Conservation (phyloP, 148 eudicot species). For the Linanthus parryae region DNA sequence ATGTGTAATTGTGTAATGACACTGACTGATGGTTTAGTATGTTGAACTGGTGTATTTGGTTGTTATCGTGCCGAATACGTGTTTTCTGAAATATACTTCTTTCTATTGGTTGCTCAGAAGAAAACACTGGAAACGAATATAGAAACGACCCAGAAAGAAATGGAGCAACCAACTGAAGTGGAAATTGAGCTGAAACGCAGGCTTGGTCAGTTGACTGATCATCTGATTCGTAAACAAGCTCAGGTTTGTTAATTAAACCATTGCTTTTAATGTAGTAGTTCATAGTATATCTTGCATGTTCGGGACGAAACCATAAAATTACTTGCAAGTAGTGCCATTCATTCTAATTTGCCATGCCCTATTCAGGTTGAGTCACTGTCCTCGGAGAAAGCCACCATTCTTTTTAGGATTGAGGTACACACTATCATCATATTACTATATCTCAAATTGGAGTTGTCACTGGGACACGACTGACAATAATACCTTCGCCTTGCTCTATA, state of each 20-base stretch:
- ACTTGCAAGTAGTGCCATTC: too few relatives aligned
- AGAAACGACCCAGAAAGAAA: conserved; percentile 51
- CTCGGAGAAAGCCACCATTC: conserved; percentile 82
- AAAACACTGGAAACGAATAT: conserved; percentile 57
- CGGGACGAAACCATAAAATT: neutral
- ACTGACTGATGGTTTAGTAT: too few relatives aligned
- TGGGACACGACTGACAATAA: too few relatives aligned
- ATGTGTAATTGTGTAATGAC: too few relatives aligned
- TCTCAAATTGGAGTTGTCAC: too few relatives aligned
- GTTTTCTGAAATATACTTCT: too few relatives aligned
- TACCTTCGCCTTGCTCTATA: neutral
- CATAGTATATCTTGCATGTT: too few relatives aligned
- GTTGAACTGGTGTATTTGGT: too few relatives aligned
- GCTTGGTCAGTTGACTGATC: conserved; percentile 92
- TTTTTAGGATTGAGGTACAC: conserved; percentile 84
- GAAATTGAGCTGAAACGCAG: conserved; percentile 82
- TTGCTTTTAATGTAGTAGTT: too few relatives aligned
- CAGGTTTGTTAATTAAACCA: conserved; percentile 45
- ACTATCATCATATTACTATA: conserved; percentile 3
- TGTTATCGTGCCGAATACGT: too few relatives aligned
- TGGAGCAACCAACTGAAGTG: conserved; percentile 72
- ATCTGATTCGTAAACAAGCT: conserved; percentile 91
- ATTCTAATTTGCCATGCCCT: neutral
- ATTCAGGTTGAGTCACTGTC: conserved; percentile 85
- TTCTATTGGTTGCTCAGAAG: conserved; percentile 37